Percentiles rank a stretch among this genome's conserved stretches.
Evolutionary conservation across 306 rosid species (phyloP).

Genomic region (Fragaria ananassa): DNA sequence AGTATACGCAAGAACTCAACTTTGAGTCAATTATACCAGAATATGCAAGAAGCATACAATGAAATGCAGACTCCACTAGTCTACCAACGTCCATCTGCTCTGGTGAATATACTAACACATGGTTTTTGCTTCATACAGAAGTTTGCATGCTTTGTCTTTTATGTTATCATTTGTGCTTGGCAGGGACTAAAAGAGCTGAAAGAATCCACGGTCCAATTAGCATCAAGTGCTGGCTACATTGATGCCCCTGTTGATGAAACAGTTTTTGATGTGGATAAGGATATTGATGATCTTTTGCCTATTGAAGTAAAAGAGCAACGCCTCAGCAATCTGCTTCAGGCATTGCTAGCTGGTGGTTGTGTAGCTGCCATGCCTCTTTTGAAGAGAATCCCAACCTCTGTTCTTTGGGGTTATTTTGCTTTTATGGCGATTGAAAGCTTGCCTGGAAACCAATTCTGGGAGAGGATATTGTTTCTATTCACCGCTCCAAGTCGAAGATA

Average conservation of each 20-base stretch:
- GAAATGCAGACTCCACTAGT: slow-evolving; percentile 92
- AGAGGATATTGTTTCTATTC: slow-evolving; percentile 83
- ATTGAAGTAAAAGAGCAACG: slow-evolving; percentile 95
- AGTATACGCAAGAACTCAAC: slow-evolving; percentile 65
- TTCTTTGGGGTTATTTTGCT: slow-evolving; percentile 98
- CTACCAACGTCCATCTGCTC: slow-evolving; percentile 69
- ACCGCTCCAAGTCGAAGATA: slow-evolving; percentile 95
- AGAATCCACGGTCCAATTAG: slow-evolving; percentile 74
- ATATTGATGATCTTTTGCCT: slow-evolving; percentile 86
- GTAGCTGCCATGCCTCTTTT: slow-evolving; percentile 93
- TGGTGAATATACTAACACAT: slow-evolving; percentile 46
- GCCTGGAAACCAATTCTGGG: slow-evolving; percentile 99
- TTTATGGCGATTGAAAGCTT: slow-evolving; percentile 98
- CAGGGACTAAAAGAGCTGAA: slow-evolving; percentile 86
- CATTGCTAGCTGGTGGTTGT: slow-evolving; percentile 75
- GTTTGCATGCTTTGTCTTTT: slow-evolving; percentile 11
- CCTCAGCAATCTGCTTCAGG: slow-evolving; percentile 85
- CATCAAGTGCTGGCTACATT: slow-evolving; percentile 69
- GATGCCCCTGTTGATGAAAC: slow-evolving; percentile 90
- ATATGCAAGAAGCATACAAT: slow-evolving; percentile 80
- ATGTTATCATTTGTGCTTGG: slow-evolving; percentile 20
- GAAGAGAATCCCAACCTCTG: slow-evolving; percentile 89
- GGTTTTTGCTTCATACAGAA: slow-evolving; percentile 21
- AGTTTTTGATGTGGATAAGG: slow-evolving; percentile 81
- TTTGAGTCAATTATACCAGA: slow-evolving; percentile 73